Evolutionary conservation across 331 rosid genomes (phyloP).

Genomic region (Stylosanthes scabra): DNA sequence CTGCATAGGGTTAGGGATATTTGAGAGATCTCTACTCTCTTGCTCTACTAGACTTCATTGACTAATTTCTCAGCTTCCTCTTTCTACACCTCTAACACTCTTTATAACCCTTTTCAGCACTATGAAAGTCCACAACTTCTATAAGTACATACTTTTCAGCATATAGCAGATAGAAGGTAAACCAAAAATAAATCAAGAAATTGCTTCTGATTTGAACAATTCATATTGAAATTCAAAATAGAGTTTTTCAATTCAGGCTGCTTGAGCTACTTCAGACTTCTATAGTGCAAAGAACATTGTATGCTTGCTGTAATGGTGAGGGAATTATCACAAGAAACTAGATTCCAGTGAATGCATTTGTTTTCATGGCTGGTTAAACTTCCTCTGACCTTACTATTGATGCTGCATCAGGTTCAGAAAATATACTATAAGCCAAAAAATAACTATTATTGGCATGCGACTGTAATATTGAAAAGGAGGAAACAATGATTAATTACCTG

Average conservation of each 20-base stretch:
- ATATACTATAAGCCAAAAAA: conserved; percentile 21
- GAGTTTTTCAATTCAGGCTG: conserved; percentile 9
- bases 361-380: conserved; percentile 37
- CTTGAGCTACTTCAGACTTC: conserved; percentile 26
- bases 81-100: too few species aligned
- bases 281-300: not conserved
- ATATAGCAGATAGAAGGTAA: not conserved
- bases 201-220: not conserved
- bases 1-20: too few species aligned
- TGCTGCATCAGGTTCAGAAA: conserved; percentile 61
- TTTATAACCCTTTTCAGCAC: too few species aligned
- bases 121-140: not conserved
- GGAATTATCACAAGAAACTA: conserved; percentile 12
- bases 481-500: conserved; percentile 49
- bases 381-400: conserved; percentile 43
- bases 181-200: not conserved
- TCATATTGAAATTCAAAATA: conserved; percentile 4
- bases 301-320: conserved; percentile 5
- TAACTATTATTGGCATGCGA: conserved; percentile 21
- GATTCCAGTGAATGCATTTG: conserved; percentile 25
- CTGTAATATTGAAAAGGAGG: not conserved
- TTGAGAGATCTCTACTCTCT: too few species aligned
- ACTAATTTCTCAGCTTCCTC: too few species aligned
- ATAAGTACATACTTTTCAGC: not conserved
- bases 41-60: too few species aligned